Percentiles rank a stretch among this genome's conserved stretches.
These are phyloP conservation scores for Colletotrichum cereale DNA, from an alignment of 2,329 filamentous ascomycete species.

Conservation along the genomic window DNA sequence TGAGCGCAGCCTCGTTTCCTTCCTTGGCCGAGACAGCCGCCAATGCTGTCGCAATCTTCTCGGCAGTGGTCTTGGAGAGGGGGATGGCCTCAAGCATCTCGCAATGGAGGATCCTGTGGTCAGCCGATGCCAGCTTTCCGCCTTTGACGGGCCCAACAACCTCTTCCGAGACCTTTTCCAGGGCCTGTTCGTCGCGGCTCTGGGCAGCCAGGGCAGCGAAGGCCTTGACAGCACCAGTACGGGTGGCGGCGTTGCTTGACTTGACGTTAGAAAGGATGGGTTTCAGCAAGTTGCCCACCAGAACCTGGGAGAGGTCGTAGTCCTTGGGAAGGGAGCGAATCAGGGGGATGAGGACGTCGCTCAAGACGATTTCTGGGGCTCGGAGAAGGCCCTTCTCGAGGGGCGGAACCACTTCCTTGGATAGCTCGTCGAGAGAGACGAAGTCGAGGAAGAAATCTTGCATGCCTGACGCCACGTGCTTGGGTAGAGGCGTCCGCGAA, in stretches of 20 bases:
- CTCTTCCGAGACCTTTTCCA: constrained; percentile 81
- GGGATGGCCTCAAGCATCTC: constrained; percentile 80
- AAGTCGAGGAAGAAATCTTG: constrained; percentile 87
- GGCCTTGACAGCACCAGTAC: constrained; percentile 79
- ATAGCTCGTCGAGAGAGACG: constrained; percentile 78
- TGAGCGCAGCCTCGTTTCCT: constrained; percentile 85
- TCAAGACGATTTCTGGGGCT: constrained; percentile 89
- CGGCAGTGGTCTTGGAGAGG: constrained; percentile 70
- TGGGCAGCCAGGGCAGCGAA: constrained; percentile 78
- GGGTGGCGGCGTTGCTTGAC: constrained; percentile 84
- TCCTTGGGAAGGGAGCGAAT: constrained; percentile 75
- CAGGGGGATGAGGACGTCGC: constrained; percentile 81
- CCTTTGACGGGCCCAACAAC: constrained; percentile 83
- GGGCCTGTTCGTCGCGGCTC: constrained; percentile 66
- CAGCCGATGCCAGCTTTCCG: constrained; percentile 85
- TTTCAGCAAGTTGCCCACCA: constrained; percentile 82
- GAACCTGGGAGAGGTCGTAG: constrained; percentile 82
- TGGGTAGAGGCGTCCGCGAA: constrained; percentile 78
- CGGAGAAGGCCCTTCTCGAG: constrained; percentile 91
- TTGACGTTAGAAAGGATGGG: constrained; percentile 91
- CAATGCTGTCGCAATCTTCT: constrained; percentile 75
- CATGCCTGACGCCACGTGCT: constrained; percentile 79
- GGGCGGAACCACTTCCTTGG: constrained; percentile 80
- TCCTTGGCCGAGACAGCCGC: constrained; percentile 82
- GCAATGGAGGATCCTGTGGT: constrained; percentile 86